phyloP scores from a whole-genome alignment of 2,329 filamentous ascomycete genomes.

The Verticillium longisporum region DNA sequence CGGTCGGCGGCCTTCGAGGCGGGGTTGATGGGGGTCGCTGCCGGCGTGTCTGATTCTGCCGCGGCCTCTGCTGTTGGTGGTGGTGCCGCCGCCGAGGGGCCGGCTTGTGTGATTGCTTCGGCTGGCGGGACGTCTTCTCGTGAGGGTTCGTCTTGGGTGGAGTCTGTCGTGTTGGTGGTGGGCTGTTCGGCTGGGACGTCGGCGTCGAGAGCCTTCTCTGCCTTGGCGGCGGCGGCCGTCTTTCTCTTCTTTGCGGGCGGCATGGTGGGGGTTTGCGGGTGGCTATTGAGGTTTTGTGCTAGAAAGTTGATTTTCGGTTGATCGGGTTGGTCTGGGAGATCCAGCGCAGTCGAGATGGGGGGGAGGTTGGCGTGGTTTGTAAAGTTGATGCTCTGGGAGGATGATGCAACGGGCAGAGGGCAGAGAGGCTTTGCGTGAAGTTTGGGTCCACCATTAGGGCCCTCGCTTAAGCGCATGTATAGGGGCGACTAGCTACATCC shows the following conservation, averaged over 20 bases:
- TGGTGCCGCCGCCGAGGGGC: slow-evolving; percentile 3
- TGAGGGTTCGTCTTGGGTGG: slow-evolving; percentile 7
- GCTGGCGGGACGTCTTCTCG: slow-evolving; percentile 7
- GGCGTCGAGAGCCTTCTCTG: slow-evolving; percentile 11
- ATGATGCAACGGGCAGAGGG: background rate
- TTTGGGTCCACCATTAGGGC: background rate
- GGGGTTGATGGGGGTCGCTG: slow-evolving; percentile 16
- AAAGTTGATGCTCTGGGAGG: background rate
- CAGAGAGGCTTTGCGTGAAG: background rate
- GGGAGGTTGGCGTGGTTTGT: background rate
- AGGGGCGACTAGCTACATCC: too few relatives aligned
- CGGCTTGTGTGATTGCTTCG: slow-evolving; percentile 1
- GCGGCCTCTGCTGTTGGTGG: too few relatives aligned
- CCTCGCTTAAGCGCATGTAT: background rate
- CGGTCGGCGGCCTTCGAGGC: slow-evolving; percentile 54
- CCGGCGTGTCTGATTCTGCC: too few relatives aligned
- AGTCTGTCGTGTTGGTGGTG: slow-evolving; percentile 10
- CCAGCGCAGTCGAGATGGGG: background rate
- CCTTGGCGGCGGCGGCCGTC: slow-evolving; percentile 20
- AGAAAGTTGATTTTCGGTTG: background rate
- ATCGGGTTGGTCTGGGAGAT: background rate
- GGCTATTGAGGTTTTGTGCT: background rate
- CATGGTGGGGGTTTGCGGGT: slow-evolving; percentile 21
- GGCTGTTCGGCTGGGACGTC: slow-evolving; percentile 13
- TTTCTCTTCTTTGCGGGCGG: slow-evolving; percentile 39